Evolutionary conservation across 176 grass and related monocot species (phyloP).

Genomic region (Metroxylon sagu): DNA sequence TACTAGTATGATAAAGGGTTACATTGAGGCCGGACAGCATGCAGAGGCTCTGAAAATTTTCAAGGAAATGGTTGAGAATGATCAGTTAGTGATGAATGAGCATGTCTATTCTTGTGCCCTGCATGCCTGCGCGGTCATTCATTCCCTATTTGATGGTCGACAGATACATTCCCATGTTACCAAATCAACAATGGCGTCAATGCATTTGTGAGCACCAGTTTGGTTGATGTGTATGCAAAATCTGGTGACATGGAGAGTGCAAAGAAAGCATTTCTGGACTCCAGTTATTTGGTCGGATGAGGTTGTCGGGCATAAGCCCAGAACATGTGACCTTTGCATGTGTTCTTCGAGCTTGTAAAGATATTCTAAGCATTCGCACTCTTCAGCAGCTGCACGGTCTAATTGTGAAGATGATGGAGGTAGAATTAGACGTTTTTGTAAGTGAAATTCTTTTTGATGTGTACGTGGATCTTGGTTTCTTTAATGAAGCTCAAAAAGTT

Average conservation of each 20-base stretch:
- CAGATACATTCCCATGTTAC: slow-evolving; percentile 25
- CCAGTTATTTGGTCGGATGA: slow-evolving; percentile 20
- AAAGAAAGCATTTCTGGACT: slow-evolving; percentile 16
- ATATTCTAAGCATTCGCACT: not conserved
- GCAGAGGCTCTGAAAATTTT: slow-evolving; percentile 19
- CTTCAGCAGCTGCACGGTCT: slow-evolving; percentile 22
- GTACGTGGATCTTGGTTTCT: slow-evolving; percentile 23
- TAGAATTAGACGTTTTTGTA: slow-evolving; percentile 21
- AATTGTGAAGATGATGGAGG: slow-evolving; percentile 20
- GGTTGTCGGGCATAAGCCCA: slow-evolving; percentile 15
- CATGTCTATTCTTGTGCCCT: slow-evolving; percentile 29
- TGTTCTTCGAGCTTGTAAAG: slow-evolving; percentile 29
- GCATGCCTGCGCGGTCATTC: slow-evolving; percentile 13
- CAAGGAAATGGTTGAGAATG: slow-evolving; percentile 17
- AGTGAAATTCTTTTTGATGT: slow-evolving; percentile 29
- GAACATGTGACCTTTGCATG: slow-evolving; percentile 30
- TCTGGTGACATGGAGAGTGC: slow-evolving; percentile 15
- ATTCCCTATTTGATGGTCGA: slow-evolving; percentile 7
- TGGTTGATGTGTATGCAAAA: slow-evolving; percentile 33
- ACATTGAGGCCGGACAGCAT: slow-evolving; percentile 9
- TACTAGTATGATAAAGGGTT: slow-evolving; percentile 20
- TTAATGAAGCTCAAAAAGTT: slow-evolving; percentile 22
- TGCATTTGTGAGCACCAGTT: slow-evolving; percentile 16
- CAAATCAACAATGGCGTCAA: slow-evolving; percentile 20
- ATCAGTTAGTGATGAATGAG: slow-evolving; percentile 13